A percentile compares a stretch with the other conserved stretches of the same genome.
phyloP scores from a whole-genome alignment of 2,329 filamentous ascomycete genomes.

The Aspergillus terreus region DNA sequence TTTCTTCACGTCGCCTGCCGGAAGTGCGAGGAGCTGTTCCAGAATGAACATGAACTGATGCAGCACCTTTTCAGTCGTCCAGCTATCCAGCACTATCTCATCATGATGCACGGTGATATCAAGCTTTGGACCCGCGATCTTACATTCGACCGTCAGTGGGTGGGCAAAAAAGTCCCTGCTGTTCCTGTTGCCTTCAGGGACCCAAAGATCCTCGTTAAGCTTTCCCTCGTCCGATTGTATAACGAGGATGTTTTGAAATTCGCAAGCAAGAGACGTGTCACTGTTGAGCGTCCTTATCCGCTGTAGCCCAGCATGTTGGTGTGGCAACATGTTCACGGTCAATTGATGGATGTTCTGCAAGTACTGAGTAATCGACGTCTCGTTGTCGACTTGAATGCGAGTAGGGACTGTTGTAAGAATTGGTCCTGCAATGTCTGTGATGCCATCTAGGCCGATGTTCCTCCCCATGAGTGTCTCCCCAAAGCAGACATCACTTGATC shows the following conservation, averaged over 20 bases:
- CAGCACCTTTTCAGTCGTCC: conserved; percentile 53
- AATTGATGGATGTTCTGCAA: conserved; percentile 56
- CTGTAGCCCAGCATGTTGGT: conserved; percentile 61
- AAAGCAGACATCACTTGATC: conserved; percentile 48
- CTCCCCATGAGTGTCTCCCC: conserved; percentile 54
- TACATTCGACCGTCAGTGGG: conserved; percentile 64
- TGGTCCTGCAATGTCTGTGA: conserved; percentile 48
- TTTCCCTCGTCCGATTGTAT: conserved; percentile 34
- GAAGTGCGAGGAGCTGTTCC: conserved; percentile 28
- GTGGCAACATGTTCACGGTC: conserved; percentile 56
- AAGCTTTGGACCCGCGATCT: conserved; percentile 51
- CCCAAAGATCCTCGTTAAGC: conserved; percentile 26
- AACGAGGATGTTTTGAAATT: conserved; percentile 47
- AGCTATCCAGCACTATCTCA: conserved; percentile 53
- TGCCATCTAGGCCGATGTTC: conserved; percentile 48
- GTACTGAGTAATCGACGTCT: conserved; percentile 44
- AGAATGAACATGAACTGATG: conserved; percentile 46
- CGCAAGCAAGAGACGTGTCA: conserved; percentile 42
- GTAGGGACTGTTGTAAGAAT: conserved; percentile 35
- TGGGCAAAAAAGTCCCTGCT: conserved; percentile 58
- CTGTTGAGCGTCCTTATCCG: conserved; percentile 53
- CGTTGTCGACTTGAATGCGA: conserved; percentile 37
- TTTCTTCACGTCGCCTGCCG: conserved; percentile 18
- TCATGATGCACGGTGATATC: conserved; percentile 63
- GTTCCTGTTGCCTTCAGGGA: conserved; percentile 46